Evolutionary conservation across 371 early-diverging fungal genomes (phyloP).

Genomic region (Sporodiniella umbellata): DNA sequence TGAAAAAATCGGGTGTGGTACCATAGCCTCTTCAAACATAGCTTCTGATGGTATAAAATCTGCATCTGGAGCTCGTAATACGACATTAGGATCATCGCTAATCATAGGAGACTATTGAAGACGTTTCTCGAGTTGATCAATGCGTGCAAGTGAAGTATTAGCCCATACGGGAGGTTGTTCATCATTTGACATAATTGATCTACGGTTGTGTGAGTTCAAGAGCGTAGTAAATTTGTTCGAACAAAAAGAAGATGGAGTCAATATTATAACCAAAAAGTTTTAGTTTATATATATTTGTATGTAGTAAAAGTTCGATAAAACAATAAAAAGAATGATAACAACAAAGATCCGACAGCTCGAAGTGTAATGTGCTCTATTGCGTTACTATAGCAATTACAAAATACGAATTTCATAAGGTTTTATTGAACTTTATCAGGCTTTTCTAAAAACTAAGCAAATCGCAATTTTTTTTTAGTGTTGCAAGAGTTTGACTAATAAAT

Average conservation of each 20-base stretch:
- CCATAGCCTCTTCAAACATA: no score
- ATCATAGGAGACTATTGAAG: not conserved
- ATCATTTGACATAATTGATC: not conserved
- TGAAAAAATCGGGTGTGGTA: constrained; percentile 9
- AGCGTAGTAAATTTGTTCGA: not conserved
- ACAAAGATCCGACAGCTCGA: no score
- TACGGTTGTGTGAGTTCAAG: not conserved
- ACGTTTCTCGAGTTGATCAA: not conserved
- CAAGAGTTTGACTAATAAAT: no score
- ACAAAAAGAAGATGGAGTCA: no score
- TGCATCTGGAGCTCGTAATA: not conserved
- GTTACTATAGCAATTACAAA: no score
- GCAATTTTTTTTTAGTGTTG: no score
- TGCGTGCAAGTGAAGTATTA: not conserved
- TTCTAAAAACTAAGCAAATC: no score
- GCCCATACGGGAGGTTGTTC: not conserved
- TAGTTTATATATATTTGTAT: not conserved
- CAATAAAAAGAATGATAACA: no score
- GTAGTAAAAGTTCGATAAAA: not conserved
- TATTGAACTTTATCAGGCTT: no score
- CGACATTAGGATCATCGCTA: not conserved
- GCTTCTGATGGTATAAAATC: not conserved
- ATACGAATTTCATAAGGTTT: no score
- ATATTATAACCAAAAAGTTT: no score
- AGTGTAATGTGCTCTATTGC: no score